These are phyloP conservation scores for Thuja plicata DNA, from an alignment of 83 land plant species.

Conservation along the genomic window DNA sequence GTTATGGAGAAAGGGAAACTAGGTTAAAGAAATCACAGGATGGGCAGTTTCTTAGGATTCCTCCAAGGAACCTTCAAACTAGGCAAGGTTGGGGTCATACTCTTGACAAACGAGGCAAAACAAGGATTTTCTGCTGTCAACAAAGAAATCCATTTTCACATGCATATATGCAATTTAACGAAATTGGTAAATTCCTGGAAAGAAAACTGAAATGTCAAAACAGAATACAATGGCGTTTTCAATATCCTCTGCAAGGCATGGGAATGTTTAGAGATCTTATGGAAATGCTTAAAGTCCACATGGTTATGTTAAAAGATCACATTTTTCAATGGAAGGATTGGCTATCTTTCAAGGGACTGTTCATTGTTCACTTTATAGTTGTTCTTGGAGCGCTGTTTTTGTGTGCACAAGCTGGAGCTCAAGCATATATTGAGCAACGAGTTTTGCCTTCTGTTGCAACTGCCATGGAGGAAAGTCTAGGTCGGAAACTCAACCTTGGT, in stretches of 20 bases:
- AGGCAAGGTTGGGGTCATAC: background rate
- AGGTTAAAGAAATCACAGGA: background rate
- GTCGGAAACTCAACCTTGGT: slow-evolving; percentile 82
- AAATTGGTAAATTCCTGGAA: background rate
- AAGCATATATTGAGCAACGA: slow-evolving; percentile 54
- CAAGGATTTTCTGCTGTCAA: background rate
- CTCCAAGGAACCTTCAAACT: background rate
- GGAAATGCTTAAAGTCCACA: background rate
- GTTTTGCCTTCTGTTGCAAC: slow-evolving; percentile 80
- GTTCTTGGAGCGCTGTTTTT: slow-evolving; percentile 57
- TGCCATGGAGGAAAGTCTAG: slow-evolving; percentile 59
- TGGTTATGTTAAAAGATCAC: background rate
- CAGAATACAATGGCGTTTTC: slow-evolving; percentile 8
- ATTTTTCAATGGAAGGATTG: slow-evolving; percentile 52
- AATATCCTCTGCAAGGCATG: background rate
- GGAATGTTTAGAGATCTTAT: background rate
- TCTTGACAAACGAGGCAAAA: background rate
- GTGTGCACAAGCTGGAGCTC: slow-evolving; percentile 67
- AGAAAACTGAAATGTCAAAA: background rate
- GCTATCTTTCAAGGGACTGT: slow-evolving; percentile 8
- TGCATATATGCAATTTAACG: background rate
- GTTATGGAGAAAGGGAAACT: background rate
- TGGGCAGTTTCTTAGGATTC: background rate
- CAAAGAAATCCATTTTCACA: slow-evolving; percentile 2
- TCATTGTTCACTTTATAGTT: slow-evolving; percentile 58